A percentile compares a stretch with the other conserved stretches of the same genome.
Evolutionary conservation across 2,329 filamentous ascomycete species (phyloP).

Genomic region (Sporothrix brasiliensis): DNA sequence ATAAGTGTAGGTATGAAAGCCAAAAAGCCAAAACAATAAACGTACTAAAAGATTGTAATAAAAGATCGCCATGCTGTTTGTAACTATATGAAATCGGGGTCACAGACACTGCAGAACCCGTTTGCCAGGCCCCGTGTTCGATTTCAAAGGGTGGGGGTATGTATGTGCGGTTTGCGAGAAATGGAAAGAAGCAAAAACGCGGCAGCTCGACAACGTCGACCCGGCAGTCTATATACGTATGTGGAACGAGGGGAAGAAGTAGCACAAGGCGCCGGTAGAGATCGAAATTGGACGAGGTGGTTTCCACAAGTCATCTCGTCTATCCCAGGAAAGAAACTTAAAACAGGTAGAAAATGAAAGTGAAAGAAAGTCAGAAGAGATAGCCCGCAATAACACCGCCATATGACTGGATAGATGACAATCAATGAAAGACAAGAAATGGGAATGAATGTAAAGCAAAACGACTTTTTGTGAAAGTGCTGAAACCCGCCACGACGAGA

Average conservation of each 20-base stretch:
- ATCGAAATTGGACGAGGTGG: constrained; percentile 7
- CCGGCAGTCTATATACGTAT: constrained; percentile 4
- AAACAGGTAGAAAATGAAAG: constrained; percentile 1
- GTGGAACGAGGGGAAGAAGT: constrained; percentile 10
- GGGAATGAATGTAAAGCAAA: background rate
- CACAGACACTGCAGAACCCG: background rate
- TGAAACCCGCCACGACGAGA: constrained; percentile 10
- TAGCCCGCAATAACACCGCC: constrained; percentile 29
- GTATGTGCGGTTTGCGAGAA: constrained; percentile 27
- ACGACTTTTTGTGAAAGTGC: constrained; percentile 31
- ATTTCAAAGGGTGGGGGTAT: constrained; percentile 28
- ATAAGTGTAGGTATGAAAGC: constrained; percentile 11
- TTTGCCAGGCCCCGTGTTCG: background rate
- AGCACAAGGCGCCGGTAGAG: constrained; percentile 11
- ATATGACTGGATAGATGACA: constrained; percentile 30
- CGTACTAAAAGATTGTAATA: constrained; percentile 27
- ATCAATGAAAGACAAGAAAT: constrained; percentile 26
- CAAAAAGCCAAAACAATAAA: constrained; percentile 17
- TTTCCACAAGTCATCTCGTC: constrained; percentile 1
- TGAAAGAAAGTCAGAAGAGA: constrained; percentile 2
- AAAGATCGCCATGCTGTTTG: constrained; percentile 31
- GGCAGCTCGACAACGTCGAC: background rate
- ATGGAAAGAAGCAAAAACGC: constrained; percentile 9
- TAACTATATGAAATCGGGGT: constrained; percentile 12
- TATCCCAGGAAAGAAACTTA: background rate